phyloP scores from a whole-genome alignment of 495 filamentous ascomycete genomes.

The Neurospora sp. region DNA sequence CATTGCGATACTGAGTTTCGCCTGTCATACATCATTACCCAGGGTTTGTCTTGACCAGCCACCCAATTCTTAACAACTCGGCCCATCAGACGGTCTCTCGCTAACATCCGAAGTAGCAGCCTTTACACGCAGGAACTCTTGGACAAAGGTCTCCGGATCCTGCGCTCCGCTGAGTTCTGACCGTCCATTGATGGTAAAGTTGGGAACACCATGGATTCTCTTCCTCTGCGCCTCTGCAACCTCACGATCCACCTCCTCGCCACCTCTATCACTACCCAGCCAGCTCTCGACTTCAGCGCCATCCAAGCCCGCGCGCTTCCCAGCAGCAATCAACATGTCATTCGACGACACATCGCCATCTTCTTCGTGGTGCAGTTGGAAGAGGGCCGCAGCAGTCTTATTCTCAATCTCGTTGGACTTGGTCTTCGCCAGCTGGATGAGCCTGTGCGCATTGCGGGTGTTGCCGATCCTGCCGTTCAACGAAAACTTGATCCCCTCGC shows the following conservation, averaged over 20 bases:
- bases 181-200: slow-evolving; percentile 56
- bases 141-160: slow-evolving; percentile 46
- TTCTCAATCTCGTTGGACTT: slow-evolving; percentile 48
- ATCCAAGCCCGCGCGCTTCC: slow-evolving; percentile 52
- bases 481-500: slow-evolving; percentile 62
- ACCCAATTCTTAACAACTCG: slow-evolving; percentile 2
- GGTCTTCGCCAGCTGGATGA: slow-evolving; percentile 59
- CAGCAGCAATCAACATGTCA: slow-evolving; percentile 50
- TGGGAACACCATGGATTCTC: slow-evolving; percentile 61
- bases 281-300: slow-evolving; percentile 48
- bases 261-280: slow-evolving; percentile 54
- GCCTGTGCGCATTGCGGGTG: slow-evolving; percentile 64
- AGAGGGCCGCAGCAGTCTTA: slow-evolving; percentile 56
- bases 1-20: neutral
- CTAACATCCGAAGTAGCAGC: slow-evolving; percentile 11
- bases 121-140: slow-evolving; percentile 46
- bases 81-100: neutral
- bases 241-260: slow-evolving; percentile 60
- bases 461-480: slow-evolving; percentile 67
- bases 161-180: slow-evolving; percentile 57
- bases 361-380: slow-evolving; percentile 66
- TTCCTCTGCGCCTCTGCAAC: slow-evolving; percentile 46
- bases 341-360: slow-evolving; percentile 65
- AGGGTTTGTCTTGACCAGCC: neutral
- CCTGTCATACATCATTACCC: neutral